Percentiles rank a stretch among this genome's conserved stretches.
phyloP scores from a whole-genome alignment of 495 filamentous ascomycete genomes.

The Monascus purpureus region DNA sequence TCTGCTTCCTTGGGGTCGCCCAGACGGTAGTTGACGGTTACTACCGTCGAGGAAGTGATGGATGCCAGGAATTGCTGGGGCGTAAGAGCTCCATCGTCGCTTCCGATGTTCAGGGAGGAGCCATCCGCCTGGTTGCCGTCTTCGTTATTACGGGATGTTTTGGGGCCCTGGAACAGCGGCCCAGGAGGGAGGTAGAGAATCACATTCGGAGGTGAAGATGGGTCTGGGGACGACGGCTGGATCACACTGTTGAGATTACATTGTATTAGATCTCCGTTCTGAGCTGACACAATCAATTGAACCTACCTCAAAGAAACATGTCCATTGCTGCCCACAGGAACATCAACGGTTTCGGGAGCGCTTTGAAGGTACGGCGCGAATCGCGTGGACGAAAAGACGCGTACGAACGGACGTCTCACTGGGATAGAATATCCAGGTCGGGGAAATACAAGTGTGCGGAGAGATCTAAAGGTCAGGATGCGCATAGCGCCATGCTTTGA shows the following conservation, averaged over 20 bases:
- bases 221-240: neutral
- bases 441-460: neutral
- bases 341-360: slow-evolving; percentile 2
- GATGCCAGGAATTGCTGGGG: slow-evolving; percentile 15
- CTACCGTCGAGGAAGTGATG: slow-evolving; percentile 18
- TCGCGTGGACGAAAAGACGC: neutral
- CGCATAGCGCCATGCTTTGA: neutral
- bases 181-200: slow-evolving; percentile 26
- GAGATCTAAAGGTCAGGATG: neutral
- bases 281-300: too few species aligned
- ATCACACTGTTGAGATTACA: neutral
- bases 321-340: slow-evolving; percentile 24
- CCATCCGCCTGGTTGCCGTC: too few species aligned
- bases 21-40: slow-evolving; percentile 29
- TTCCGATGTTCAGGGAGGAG: neutral
- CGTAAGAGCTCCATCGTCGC: neutral
- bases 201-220: slow-evolving; percentile 9
- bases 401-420: neutral
- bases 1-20: slow-evolving; percentile 11
- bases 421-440: too few species aligned
- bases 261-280: too few species aligned
- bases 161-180: slow-evolving; percentile 13
- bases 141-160: slow-evolving; percentile 10
- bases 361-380: neutral
- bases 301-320: slow-evolving; percentile 16